These are phyloP conservation scores for Haberlea rhodopensis DNA, from an alignment of 257 asterid species.

Conservation along the genomic window DNA sequence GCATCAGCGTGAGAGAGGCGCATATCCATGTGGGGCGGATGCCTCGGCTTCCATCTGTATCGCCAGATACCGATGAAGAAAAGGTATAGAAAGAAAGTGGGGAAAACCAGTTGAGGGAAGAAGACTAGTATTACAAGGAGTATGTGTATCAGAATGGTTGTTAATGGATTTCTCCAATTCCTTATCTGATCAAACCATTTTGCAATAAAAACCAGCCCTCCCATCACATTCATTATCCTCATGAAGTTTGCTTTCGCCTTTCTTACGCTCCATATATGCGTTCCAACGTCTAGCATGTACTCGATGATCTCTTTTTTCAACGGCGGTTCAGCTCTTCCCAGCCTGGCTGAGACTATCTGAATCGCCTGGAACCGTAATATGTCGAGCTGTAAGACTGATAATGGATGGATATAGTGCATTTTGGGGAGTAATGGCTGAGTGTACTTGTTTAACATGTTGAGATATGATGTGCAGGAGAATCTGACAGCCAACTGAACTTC, in stretches of 20 bases:
- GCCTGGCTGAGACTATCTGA: conserved; percentile 44
- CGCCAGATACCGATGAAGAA: conserved; percentile 68
- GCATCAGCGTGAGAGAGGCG: conserved; percentile 68
- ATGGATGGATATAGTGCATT: conserved; percentile 71
- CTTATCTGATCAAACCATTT: conserved; percentile 77
- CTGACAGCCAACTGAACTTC: conserved; percentile 81
- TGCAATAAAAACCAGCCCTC: conserved; percentile 38
- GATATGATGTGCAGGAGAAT: conserved; percentile 62
- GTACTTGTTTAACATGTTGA: conserved; percentile 64
- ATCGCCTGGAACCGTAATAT: conserved; percentile 52
- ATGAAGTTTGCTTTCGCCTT: conserved; percentile 73
- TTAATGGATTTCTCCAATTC: conserved; percentile 77
- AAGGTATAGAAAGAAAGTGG: conserved; percentile 65
- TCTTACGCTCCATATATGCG: conserved; percentile 75
- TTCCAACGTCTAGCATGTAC: conserved; percentile 67
- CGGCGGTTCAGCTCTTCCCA: conserved; percentile 76
- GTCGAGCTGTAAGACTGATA: conserved; percentile 55
- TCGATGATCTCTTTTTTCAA: conserved; percentile 61
- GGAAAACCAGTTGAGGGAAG: conserved; percentile 60
- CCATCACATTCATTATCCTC: conserved; percentile 46
- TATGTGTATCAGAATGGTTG: conserved; percentile 69
- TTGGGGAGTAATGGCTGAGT: conserved; percentile 65
- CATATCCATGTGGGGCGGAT: conserved; percentile 88
- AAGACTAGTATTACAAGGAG: conserved; percentile 53
- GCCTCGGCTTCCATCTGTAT: conserved; percentile 72